These are phyloP conservation scores for Tagetes erecta DNA, from an alignment of 129 eudicot genomes.

Conservation along the genomic window DNA sequence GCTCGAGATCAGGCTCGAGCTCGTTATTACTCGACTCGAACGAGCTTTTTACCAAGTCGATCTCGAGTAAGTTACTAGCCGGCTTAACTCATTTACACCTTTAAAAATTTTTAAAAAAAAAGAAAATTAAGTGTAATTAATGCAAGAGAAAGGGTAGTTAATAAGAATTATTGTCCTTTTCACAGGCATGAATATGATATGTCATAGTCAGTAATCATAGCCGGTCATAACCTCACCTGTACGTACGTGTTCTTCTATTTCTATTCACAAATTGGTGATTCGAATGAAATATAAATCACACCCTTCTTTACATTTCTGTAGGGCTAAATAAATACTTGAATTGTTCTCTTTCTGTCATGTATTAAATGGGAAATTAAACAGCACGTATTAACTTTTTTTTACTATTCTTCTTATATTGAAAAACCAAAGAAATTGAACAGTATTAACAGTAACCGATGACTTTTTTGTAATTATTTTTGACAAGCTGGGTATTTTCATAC, in stretches of 20 bases:
- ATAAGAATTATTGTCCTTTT: conserved; percentile 34
- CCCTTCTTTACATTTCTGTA: conserved; percentile 19
- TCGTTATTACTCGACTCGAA: too few species aligned
- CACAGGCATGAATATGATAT: conserved; percentile 35
- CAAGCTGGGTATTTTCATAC: too few species aligned
- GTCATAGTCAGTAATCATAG: conserved; percentile 41
- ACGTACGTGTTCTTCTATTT: conserved; percentile 38
- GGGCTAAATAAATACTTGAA: neutral
- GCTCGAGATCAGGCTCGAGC: too few species aligned
- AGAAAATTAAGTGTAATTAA: conserved; percentile 8
- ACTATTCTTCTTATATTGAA: too few species aligned
- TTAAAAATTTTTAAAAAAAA: too few species aligned
- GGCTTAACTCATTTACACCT: too few species aligned
- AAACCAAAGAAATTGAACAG: too few species aligned
- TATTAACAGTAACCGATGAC: too few species aligned
- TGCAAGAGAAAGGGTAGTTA: conserved; percentile 38
- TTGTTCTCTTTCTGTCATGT: conserved; percentile 30
- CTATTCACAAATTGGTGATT: conserved; percentile 34
- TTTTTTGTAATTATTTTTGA: too few species aligned
- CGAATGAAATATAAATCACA: conserved; percentile 34
- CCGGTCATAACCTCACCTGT: conserved; percentile 25
- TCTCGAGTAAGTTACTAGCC: too few species aligned
- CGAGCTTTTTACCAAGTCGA: too few species aligned
- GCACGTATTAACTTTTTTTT: too few species aligned
- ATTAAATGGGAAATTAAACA: neutral